Percentiles rank a stretch among this genome's conserved stretches.
phyloP scores from a whole-genome alignment of 192 early-diverging fungal species.

The Podila epicladia region DNA sequence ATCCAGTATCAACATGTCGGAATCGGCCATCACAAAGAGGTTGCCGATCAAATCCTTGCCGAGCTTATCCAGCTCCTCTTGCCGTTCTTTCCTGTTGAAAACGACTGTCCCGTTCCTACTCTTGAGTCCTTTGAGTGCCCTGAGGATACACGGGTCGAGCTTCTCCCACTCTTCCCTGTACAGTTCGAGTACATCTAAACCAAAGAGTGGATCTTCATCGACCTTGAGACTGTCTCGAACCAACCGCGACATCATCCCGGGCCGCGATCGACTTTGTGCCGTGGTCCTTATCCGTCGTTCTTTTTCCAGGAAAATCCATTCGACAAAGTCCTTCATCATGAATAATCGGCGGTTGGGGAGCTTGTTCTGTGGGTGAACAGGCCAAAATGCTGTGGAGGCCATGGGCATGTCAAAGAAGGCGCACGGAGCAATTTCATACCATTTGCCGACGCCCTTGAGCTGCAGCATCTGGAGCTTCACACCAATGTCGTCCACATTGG shows the following conservation, averaged over 20 bases:
- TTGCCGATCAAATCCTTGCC: constrained; percentile 10
- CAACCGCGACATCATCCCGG: background rate
- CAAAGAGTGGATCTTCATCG: constrained; percentile 1
- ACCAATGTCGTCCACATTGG: background rate
- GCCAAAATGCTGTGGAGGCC: constrained; percentile 25
- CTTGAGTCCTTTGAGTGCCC: constrained; percentile 6
- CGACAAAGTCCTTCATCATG: constrained; percentile 21
- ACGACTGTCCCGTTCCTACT: constrained; percentile 26
- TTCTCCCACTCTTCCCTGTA: constrained; percentile 13
- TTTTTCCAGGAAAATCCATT: constrained; percentile 37
- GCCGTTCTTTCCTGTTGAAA: constrained; percentile 26
- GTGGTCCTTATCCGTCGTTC: constrained; percentile 9
- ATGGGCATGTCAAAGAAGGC: constrained; percentile 5
- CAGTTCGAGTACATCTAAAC: background rate
- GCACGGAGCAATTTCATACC: constrained; percentile 20
- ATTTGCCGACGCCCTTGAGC: background rate
- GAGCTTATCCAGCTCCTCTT: constrained; percentile 23
- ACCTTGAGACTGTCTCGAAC: too few species aligned
- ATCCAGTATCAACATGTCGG: constrained; percentile 26
- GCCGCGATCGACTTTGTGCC: background rate
- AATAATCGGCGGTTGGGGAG: constrained; percentile 24
- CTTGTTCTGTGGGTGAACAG: constrained; percentile 12
- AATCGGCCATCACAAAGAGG: constrained; percentile 16
- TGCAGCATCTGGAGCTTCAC: background rate
- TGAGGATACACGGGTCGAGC: constrained; percentile 21